These are phyloP conservation scores for Triticum monococcum DNA, from an alignment of 176 grass and related monocot species.

Conservation along the genomic window DNA sequence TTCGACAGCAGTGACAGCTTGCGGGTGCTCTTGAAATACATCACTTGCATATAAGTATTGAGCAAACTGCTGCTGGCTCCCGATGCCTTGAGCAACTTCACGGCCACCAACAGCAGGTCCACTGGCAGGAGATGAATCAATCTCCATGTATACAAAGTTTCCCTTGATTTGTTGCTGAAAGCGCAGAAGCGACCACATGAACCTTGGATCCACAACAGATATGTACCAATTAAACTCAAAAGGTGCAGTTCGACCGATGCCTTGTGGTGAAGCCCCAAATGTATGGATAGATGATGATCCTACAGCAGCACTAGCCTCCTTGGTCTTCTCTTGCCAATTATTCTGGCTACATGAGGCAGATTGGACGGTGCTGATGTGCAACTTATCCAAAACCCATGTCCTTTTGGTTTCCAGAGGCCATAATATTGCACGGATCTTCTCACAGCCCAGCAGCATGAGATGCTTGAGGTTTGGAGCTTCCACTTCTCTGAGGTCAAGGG, in stretches of 20 bases:
- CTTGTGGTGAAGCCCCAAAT: not conserved
- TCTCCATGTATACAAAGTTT: too few relatives aligned
- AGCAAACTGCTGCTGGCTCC: not conserved
- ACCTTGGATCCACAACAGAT: not conserved
- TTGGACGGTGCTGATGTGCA: not conserved
- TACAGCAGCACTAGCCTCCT: not conserved
- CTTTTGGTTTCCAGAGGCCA: not conserved
- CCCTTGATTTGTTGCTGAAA: too few relatives aligned
- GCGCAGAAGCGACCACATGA: too few relatives aligned
- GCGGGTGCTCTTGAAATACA: not conserved
- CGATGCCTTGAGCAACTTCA: not conserved
- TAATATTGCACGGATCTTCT: not conserved
- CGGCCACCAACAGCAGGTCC: not conserved
- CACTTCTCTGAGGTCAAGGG: not conserved
- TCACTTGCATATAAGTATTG: not conserved
- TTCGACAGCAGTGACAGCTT: not conserved
- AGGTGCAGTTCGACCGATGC: too few relatives aligned
- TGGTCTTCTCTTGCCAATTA: not conserved
- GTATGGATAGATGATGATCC: not conserved
- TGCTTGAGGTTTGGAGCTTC: not conserved
- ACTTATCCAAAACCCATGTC: rapidly evolving
- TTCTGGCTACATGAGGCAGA: not conserved
- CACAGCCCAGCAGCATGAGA: not conserved
- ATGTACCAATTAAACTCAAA: not conserved
- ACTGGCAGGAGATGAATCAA: not conserved